Evolutionary conservation across 441 rosid genomes (phyloP).

Genomic region (Eutrema salsugineum): DNA sequence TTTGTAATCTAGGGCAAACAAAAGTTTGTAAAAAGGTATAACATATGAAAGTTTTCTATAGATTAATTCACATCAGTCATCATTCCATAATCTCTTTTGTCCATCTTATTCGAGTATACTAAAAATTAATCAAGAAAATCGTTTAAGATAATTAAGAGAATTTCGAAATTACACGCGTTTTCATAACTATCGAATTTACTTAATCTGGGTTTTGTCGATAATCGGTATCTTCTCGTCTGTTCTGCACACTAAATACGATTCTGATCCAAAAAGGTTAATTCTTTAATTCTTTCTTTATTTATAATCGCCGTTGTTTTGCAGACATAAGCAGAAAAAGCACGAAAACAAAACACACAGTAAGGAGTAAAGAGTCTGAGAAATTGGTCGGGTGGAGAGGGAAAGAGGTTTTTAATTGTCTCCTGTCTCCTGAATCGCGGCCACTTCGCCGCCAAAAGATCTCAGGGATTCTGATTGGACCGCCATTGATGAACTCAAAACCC

Average conservation of each 20-base stretch:
- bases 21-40: too few relatives aligned
- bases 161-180: background rate
- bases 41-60: background rate
- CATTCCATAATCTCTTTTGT: background rate
- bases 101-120: background rate
- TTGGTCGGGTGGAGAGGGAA: conserved; percentile 29
- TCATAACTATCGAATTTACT: background rate
- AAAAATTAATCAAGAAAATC: background rate
- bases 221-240: background rate
- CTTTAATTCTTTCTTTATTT: background rate
- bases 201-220: conserved; percentile 10
- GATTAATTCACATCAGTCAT: background rate
- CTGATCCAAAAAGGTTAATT: conserved; percentile 19
- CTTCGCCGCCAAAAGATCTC: conserved; percentile 24
- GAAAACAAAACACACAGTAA: conserved; percentile 10
- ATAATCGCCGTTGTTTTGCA: conserved; percentile 22
- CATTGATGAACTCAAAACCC: conserved; percentile 18
- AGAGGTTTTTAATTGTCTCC: conserved; percentile 14
- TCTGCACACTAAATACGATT: conserved; percentile 10
- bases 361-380: conserved; percentile 24
- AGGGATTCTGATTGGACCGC: conserved; percentile 27
- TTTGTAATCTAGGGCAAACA: too few relatives aligned
- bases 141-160: background rate
- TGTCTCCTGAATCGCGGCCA: conserved; percentile 30
- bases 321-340: conserved; percentile 11